Evolutionary conservation across 2,329 filamentous ascomycete species (phyloP).

Genomic region (Hymenoscyphus repandus): DNA sequence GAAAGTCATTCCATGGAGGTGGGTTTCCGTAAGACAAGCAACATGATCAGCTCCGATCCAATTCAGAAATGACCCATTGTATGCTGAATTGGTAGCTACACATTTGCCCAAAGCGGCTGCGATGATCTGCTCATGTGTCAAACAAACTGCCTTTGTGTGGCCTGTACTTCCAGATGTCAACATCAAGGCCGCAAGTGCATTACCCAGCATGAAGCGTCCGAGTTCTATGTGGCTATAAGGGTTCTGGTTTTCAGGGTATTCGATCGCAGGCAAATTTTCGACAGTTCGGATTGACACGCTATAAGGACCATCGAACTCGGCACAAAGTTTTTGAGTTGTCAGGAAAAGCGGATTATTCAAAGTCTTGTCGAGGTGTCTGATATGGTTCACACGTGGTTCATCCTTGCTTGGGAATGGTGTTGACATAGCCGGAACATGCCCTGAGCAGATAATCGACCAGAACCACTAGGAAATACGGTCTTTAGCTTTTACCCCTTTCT

Average conservation of each 20-base stretch:
- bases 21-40: slow-evolving; percentile 45
- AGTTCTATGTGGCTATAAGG: background rate
- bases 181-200: slow-evolving; percentile 37
- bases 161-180: slow-evolving; percentile 50
- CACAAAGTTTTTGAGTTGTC: background rate
- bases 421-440: slow-evolving; percentile 34
- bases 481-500: too few relatives aligned
- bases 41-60: slow-evolving; percentile 49
- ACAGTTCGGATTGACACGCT: background rate
- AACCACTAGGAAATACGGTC: too few relatives aligned
- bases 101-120: slow-evolving; percentile 38
- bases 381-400: slow-evolving; percentile 26
- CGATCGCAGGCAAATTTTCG: background rate
- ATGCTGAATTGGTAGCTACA: slow-evolving; percentile 22
- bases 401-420: slow-evolving; percentile 29
- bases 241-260: background rate
- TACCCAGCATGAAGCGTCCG: background rate
- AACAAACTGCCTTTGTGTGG: slow-evolving; percentile 43
- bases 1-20: slow-evolving; percentile 42
- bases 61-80: slow-evolving; percentile 31
- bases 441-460: slow-evolving; percentile 35
- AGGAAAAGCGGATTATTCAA: slow-evolving; percentile 8
- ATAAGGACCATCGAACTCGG: background rate
- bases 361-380: slow-evolving; percentile 21
- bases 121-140: slow-evolving; percentile 40